These are phyloP conservation scores for Stromatinia cepivora DNA, from an alignment of 2,329 filamentous ascomycete species.

Conservation along the genomic window DNA sequence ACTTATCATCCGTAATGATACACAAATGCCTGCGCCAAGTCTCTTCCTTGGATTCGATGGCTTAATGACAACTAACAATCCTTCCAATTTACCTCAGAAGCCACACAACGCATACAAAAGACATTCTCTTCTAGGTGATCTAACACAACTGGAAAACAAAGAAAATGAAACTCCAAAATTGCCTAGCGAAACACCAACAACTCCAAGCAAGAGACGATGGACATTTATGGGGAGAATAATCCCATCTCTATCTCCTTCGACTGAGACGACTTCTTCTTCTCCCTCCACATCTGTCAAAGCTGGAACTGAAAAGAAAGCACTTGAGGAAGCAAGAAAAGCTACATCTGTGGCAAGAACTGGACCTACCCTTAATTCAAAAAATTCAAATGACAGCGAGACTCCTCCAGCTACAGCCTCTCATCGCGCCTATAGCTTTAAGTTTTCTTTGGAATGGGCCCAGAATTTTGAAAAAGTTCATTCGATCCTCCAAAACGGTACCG, in stretches of 20 bases:
- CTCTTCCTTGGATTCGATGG: slow-evolving; percentile 65
- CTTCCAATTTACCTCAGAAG: slow-evolving; percentile 23
- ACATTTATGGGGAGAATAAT: slow-evolving; percentile 65
- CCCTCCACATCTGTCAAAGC: slow-evolving; percentile 15
- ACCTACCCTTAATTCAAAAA: slow-evolving; percentile 49
- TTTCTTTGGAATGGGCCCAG: slow-evolving; percentile 67
- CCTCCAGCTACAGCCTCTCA: slow-evolving; percentile 48
- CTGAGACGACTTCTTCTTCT: slow-evolving; percentile 22
- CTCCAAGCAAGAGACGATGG: slow-evolving; percentile 57
- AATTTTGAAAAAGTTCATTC: slow-evolving; percentile 43
- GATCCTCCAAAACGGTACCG: slow-evolving; percentile 19
- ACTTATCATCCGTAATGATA: slow-evolving; percentile 70
- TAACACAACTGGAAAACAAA: slow-evolving; percentile 29
- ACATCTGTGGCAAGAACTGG: slow-evolving; percentile 48
- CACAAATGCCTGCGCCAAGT: slow-evolving; percentile 36
- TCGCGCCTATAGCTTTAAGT: slow-evolving; percentile 67
- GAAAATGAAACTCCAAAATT: slow-evolving; percentile 27
- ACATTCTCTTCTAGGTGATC: slow-evolving; percentile 32
- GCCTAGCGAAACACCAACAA: slow-evolving; percentile 27
- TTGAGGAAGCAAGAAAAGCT: slow-evolving; percentile 53
- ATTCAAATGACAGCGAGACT: slow-evolving; percentile 57
- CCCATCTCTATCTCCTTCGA: slow-evolving; percentile 43
- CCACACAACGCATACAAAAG: slow-evolving; percentile 34
- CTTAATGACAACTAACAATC: slow-evolving; percentile 41
- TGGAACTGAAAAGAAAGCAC: slow-evolving; percentile 45